Evolutionary conservation across 192 early-diverging fungal species (phyloP), one percentile per base, ranked within the genome.

Genomic region (Hyaloraphidium curvatum): DNA sequence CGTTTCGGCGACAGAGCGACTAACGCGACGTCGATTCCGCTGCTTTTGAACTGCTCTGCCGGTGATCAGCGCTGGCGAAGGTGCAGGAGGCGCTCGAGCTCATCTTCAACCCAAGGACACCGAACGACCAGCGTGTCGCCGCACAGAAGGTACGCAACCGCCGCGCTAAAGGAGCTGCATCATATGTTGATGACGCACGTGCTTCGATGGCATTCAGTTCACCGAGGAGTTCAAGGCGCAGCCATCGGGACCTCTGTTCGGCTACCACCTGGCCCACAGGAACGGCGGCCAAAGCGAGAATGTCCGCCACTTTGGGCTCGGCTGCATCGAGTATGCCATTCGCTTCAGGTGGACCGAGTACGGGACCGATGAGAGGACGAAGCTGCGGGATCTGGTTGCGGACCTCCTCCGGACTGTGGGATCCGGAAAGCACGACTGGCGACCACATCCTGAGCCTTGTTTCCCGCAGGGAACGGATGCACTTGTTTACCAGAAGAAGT

Each of bases 281-380:
- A 51, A 69, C 5, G 71, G 72, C 37, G 37, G 52, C 16, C 64
- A 74, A 33, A 61, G 66, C 2, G 70, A 73, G 55, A 41, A 60
- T 13, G 61, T 70, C 22, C 50, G 78, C 16, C 72, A 80, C 59
- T 80, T 80, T 61, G 79, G 79, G 26, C 53, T 81, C 4, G 60
- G 67, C 1, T 55, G 80, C n/a, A 39, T 81, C 13, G 78, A 78
- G 40, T 52, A 76, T 31, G 56, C 64, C 7, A 56, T 80, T 13
- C 61, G 67, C 7, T 78, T 66, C 53, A 64, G 61, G 27, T 81
- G 77, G 77, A 67, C 68, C 41, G 67, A 70, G 37, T 60, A 71
- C 26, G 48, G 51, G 3, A 53, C 59, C 2, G 35, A 58, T 25
- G 56, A 68, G 17, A 58, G 64, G 25, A 48, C 31, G 21, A 52